Percentiles rank a stretch among this genome's conserved stretches.
These are phyloP conservation scores for Lathyrus aphaca DNA, from an alignment of 306 rosid species.

Conservation along the genomic window DNA sequence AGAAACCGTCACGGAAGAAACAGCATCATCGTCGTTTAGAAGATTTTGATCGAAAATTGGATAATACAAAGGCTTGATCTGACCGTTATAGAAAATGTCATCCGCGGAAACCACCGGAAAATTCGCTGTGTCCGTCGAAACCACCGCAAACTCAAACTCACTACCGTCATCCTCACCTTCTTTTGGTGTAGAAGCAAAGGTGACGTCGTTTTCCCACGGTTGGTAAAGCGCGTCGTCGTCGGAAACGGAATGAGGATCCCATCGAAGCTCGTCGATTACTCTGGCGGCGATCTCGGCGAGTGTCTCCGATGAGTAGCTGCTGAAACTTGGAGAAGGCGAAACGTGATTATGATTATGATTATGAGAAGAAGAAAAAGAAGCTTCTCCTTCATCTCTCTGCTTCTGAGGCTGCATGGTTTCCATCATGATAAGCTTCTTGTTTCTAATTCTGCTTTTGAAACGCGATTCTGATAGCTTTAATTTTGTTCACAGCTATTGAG, in stretches of 20 bases:
- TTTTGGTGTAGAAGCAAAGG: neutral
- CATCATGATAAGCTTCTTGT: neutral
- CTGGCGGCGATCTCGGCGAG: conserved; percentile 90
- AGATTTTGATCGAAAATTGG: conserved; percentile 59
- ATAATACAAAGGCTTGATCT: conserved; percentile 67
- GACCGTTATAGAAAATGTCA: conserved; percentile 89
- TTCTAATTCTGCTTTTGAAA: conserved; percentile 50
- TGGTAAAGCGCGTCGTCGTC: conserved; percentile 38
- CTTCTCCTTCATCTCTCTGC: conserved; percentile 14
- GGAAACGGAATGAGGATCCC: conserved; percentile 38
- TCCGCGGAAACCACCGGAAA: conserved; percentile 65
- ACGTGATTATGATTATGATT: neutral
- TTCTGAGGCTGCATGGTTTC: conserved; percentile 45
- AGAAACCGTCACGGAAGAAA: neutral
- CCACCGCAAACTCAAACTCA: conserved; percentile 72
- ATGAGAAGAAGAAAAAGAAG: conserved; percentile 35
- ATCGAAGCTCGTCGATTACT: conserved; percentile 64
- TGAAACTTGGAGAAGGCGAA: conserved; percentile 79
- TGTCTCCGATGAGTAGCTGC: conserved; percentile 70
- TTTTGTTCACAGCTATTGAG: neutral
- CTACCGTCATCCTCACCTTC: conserved; percentile 9
- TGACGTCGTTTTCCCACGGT: conserved; percentile 36
- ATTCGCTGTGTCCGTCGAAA: conserved; percentile 44
- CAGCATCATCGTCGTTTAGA: conserved; percentile 19
- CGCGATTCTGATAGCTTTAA: neutral